Evolutionary conservation across 169 alveolate genomes (phyloP).

Genomic region (Plasmodium cynomolgi): DNA sequence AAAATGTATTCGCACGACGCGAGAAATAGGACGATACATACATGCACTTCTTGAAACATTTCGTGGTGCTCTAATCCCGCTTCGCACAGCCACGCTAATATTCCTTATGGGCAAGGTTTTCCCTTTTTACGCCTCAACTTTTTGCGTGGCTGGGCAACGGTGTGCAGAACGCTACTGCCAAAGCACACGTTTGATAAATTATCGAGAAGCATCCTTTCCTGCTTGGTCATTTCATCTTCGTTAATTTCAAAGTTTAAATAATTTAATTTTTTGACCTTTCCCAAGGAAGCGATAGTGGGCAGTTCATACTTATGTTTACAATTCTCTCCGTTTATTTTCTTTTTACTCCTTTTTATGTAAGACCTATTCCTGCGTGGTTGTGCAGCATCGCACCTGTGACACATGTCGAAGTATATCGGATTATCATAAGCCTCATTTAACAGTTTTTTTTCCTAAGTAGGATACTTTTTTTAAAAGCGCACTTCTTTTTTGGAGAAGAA

Average conservation of each 20-base stretch:
- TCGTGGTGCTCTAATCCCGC: not conserved
- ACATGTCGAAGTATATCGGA: slow-evolving; percentile 7
- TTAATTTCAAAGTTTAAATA: slow-evolving; percentile 26
- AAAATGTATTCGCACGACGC: not conserved
- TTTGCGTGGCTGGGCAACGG: not conserved
- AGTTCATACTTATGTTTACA: slow-evolving; percentile 48
- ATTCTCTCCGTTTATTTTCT: not conserved
- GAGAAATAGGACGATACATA: not conserved
- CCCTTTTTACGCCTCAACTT: slow-evolving; percentile 2
- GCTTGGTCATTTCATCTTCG: slow-evolving; percentile 3
- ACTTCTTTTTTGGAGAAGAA: slow-evolving; percentile 1
- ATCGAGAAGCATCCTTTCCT: slow-evolving; percentile 5
- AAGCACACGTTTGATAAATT: slow-evolving; percentile 55
- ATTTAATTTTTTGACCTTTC: slow-evolving; percentile 59
- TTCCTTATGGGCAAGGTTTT: not conserved
- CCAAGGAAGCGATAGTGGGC: slow-evolving; percentile 73
- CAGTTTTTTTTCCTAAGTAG: not conserved
- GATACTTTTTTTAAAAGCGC: slow-evolving; percentile 2
- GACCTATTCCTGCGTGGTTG: not conserved
- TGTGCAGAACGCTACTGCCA: not conserved
- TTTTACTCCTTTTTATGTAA: not conserved
- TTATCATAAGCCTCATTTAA: not conserved
- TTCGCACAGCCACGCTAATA: not conserved
- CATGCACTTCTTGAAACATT: not conserved
- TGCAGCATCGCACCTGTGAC: not conserved